Evolutionary conservation across 306 rosid species (phyloP).

Genomic region (Gillenia trifoliata): DNA sequence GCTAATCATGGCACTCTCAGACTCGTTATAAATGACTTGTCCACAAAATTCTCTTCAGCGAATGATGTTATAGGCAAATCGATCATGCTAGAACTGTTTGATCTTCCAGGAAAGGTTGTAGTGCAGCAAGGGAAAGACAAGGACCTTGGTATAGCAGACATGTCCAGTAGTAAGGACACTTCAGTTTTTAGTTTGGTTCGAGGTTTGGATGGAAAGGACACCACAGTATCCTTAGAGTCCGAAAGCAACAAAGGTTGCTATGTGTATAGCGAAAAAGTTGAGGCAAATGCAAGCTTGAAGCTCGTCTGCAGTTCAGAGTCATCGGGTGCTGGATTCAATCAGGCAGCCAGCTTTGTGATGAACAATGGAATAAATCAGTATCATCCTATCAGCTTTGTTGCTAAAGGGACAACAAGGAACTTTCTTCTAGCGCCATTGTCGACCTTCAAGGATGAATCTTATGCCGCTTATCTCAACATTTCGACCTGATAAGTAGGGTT

Average conservation of each 20-base stretch:
- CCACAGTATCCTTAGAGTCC: slow-evolving; percentile 54
- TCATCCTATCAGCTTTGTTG: slow-evolving; percentile 72
- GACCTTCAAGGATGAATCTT: slow-evolving; percentile 58
- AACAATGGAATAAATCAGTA: slow-evolving; percentile 45
- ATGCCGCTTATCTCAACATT: slow-evolving; percentile 72
- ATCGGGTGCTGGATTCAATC: slow-evolving; percentile 24
- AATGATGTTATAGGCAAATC: slow-evolving; percentile 26
- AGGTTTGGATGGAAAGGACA: slow-evolving; percentile 63
- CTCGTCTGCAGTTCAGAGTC: slow-evolving; percentile 42
- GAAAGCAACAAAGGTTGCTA: slow-evolving; percentile 52
- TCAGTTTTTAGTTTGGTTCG: slow-evolving; percentile 41
- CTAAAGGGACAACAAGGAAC: slow-evolving; percentile 51
- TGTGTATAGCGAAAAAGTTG: slow-evolving; percentile 30
- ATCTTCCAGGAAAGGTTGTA: slow-evolving; percentile 64
- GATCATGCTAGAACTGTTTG: slow-evolving; percentile 64
- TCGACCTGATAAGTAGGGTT: slow-evolving; percentile 14
- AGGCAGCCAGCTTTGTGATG: slow-evolving; percentile 59
- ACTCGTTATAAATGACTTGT: slow-evolving; percentile 33
- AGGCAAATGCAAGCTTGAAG: slow-evolving; percentile 32
- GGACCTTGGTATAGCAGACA: slow-evolving; percentile 37
- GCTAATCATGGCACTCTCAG: slow-evolving; percentile 65
- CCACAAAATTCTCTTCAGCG: slow-evolving; percentile 16
- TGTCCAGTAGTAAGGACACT: slow-evolving; percentile 21
- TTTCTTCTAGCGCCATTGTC: slow-evolving; percentile 69
- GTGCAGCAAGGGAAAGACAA: slow-evolving; percentile 41